These are phyloP conservation scores for Trapa incisa DNA, from an alignment of 345 rosid species.

Conservation along the genomic window DNA sequence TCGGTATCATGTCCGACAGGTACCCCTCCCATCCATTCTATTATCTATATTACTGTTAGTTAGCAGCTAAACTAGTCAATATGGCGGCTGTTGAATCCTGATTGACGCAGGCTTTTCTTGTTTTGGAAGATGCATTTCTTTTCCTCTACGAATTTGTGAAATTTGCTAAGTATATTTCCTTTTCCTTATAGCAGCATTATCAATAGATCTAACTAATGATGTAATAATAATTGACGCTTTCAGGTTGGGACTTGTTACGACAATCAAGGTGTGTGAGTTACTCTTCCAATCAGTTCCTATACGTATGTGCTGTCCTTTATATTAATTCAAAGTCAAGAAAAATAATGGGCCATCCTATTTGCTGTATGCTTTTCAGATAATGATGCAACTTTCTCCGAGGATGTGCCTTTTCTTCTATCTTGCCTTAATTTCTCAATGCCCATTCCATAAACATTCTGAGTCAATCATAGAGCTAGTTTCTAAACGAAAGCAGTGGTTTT, in stretches of 20 bases:
- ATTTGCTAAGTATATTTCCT: background rate
- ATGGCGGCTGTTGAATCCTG: background rate
- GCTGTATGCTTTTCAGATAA: background rate
- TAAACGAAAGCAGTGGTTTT: background rate
- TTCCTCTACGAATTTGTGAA: too few species aligned
- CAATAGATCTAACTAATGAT: background rate
- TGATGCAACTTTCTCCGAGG: background rate
- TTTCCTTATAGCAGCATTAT: background rate
- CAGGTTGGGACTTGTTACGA: constrained; percentile 42
- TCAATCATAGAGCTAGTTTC: background rate
- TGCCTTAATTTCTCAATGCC: too few species aligned
- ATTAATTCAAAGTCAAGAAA: background rate
- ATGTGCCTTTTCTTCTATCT: background rate
- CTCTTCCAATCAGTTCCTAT: background rate
- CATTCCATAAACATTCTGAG: background rate
- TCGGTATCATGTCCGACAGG: constrained; percentile 35
- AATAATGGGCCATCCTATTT: background rate
- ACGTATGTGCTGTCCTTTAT: background rate
- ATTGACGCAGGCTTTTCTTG: background rate
- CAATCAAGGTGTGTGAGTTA: constrained; percentile 25
- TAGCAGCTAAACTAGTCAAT: background rate
- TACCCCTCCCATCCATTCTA: background rate
- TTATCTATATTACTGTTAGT: too few species aligned
- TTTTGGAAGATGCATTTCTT: background rate
- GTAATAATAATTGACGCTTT: constrained; percentile 7